Conservation (phyloP, 441 rosid genomes). For the Manihot esculenta region DNA sequence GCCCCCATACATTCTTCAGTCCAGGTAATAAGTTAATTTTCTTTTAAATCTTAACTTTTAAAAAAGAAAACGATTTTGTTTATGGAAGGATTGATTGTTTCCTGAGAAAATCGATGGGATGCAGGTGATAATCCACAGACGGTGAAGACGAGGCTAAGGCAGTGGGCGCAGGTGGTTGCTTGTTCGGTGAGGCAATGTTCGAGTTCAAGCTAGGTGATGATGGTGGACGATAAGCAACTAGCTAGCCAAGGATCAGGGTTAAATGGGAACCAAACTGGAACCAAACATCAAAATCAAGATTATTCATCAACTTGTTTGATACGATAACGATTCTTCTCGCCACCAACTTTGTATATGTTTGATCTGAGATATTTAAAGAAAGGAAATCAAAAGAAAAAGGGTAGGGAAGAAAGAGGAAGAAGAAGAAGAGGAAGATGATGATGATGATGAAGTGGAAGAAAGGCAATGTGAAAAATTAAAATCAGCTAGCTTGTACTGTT, state of each 20-base stretch:
- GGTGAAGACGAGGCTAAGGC: slow-evolving; percentile 70
- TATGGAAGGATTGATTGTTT: slow-evolving; percentile 10
- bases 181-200: slow-evolving; percentile 75
- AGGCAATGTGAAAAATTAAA: neutral
- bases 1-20: slow-evolving; percentile 46
- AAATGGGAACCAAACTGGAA: slow-evolving; percentile 16
- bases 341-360: slow-evolving; percentile 16
- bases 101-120: slow-evolving; percentile 16
- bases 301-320: slow-evolving; percentile 20
- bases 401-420: neutral
- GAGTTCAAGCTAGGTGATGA: slow-evolving; percentile 14
- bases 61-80: neutral
- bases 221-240: neutral
- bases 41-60: neutral
- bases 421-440: neutral
- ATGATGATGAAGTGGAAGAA: neutral
- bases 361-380: slow-evolving; percentile 11
- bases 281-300: slow-evolving; percentile 24
- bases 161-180: slow-evolving; percentile 93
- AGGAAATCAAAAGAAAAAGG: neutral
- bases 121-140: slow-evolving; percentile 73
- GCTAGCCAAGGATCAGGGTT: neutral
- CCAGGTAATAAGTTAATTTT: slow-evolving; percentile 40
- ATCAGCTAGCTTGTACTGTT: neutral
- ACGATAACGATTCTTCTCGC: slow-evolving; percentile 12